Evolutionary conservation across 2,329 filamentous ascomycete species (phyloP).

Genomic region (Tolypocladium album): DNA sequence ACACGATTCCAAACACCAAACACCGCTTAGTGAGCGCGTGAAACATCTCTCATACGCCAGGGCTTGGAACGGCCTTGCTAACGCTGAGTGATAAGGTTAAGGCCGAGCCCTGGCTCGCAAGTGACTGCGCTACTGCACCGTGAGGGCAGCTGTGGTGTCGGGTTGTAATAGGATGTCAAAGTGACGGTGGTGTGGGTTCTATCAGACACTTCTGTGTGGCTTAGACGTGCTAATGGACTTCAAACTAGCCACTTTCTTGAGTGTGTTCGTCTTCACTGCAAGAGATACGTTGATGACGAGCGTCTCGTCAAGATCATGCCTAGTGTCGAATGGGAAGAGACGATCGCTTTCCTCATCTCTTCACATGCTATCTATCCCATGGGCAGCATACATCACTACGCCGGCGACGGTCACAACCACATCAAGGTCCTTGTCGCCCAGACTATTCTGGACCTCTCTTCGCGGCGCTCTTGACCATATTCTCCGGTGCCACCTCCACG

Average conservation of each 20-base stretch:
- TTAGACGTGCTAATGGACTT: too few species aligned
- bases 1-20: not conserved
- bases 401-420: not conserved
- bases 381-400: not conserved
- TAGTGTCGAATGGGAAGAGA: not conserved
- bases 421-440: not conserved
- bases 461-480: not conserved
- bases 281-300: too few species aligned
- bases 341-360: not conserved
- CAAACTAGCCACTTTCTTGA: too few species aligned
- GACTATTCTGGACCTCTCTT: not conserved
- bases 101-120: constrained; percentile 28
- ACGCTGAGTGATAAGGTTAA: constrained; percentile 32
- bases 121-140: constrained; percentile 27
- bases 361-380: not conserved
- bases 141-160: constrained; percentile 32
- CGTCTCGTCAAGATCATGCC: constrained; percentile 1
- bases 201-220: too few species aligned
- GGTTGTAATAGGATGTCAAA: constrained; percentile 9
- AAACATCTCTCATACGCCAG: not conserved
- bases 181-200: too few species aligned
- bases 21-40: not conserved
- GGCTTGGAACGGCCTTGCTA: constrained; percentile 8
- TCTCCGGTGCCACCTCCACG: not conserved
- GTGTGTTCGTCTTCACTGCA: too few species aligned